Evolutionary conservation across 768 basidiomycete species (phyloP).

Genomic region (Tricholoma flavovirens): DNA sequence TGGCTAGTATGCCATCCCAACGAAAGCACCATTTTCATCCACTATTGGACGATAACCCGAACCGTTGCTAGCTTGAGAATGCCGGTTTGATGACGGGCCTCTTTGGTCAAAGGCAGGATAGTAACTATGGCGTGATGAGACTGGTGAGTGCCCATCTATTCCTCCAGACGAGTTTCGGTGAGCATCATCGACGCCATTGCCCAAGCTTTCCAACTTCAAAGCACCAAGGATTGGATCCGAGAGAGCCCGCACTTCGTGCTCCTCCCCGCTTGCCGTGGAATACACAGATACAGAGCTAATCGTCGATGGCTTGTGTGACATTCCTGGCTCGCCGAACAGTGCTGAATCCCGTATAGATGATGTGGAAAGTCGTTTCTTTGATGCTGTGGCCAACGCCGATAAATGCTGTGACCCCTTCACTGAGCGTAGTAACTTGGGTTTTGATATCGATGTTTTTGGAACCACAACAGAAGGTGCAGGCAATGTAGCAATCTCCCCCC

Average conservation of each 20-base stretch:
- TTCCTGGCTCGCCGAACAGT: slow-evolving; percentile 1
- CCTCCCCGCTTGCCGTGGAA: slow-evolving; percentile 28
- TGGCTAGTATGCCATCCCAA: slow-evolving; percentile 18
- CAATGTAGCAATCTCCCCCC: neutral
- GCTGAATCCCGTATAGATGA: neutral
- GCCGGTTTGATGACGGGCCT: slow-evolving; percentile 6
- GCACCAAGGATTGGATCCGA: slow-evolving; percentile 33
- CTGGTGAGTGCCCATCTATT: slow-evolving; percentile 13
- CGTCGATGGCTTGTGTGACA: slow-evolving; percentile 25
- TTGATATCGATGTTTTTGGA: slow-evolving; percentile 12
- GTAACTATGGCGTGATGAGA: slow-evolving; percentile 16
- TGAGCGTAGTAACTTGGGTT: slow-evolving; percentile 10
- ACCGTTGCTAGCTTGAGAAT: slow-evolving; percentile 13
- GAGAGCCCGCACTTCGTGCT: slow-evolving; percentile 21
- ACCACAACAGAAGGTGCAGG: neutral
- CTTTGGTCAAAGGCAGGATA: slow-evolving; percentile 9
- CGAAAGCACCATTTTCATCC: slow-evolving; percentile 12
- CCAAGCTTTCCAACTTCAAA: slow-evolving; percentile 18
- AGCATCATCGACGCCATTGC: slow-evolving; percentile 11
- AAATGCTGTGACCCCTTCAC: slow-evolving; percentile 8
- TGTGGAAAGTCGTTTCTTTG: neutral
- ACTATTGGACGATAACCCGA: slow-evolving; percentile 4
- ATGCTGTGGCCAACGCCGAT: neutral
- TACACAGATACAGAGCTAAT: slow-evolving; percentile 23
- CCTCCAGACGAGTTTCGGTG: slow-evolving; percentile 10